Evolutionary conservation across 805 yeast species (phyloP).

Genomic region (Wickerhamiella lipophila): DNA sequence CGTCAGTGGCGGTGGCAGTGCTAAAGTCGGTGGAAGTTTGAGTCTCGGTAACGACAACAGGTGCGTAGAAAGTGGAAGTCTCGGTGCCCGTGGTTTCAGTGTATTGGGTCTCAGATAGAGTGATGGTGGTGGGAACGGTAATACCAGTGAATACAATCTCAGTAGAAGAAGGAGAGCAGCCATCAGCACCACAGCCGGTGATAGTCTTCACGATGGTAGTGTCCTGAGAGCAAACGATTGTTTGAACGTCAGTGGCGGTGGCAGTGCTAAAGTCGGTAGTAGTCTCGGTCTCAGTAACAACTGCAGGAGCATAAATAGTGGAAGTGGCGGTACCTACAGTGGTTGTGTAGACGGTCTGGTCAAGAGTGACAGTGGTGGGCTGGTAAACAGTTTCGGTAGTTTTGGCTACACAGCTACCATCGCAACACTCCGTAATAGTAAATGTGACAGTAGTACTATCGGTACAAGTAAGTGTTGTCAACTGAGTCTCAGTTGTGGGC

Average conservation of each 20-base stretch:
- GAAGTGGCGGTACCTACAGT: constrained; percentile 5
- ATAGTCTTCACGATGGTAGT: constrained; percentile 6
- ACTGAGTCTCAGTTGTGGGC: constrained; percentile 10
- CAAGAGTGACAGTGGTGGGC: constrained; percentile 9
- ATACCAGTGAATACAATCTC: constrained; percentile 6
- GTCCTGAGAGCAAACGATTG: constrained; percentile 8
- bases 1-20: constrained; percentile 9
- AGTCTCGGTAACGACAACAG: constrained; percentile 8
- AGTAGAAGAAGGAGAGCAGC: constrained; percentile 5
- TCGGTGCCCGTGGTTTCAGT: constrained; percentile 5
- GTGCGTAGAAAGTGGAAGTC: constrained; percentile 10
- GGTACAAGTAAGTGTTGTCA: constrained; percentile 5
- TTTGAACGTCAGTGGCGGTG: constrained; percentile 9
- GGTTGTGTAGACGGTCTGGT: constrained; percentile 7
- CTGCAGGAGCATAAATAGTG: constrained; percentile 10
- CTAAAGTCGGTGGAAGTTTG: constrained; percentile 1
- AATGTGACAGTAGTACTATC: constrained; percentile 7
- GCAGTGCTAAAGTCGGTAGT: constrained; percentile 6
- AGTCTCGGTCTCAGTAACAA: constrained; percentile 9
- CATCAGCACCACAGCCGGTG: neutral
- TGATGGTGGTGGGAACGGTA: constrained; percentile 9
- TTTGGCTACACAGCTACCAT: constrained; percentile 7
- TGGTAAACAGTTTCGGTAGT: constrained; percentile 8
- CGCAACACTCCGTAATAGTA: constrained; percentile 10
- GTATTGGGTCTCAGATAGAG: constrained; percentile 1